Evolutionary conservation across 345 rosid species (phyloP).

Genomic region (Clarkia xantiana): DNA sequence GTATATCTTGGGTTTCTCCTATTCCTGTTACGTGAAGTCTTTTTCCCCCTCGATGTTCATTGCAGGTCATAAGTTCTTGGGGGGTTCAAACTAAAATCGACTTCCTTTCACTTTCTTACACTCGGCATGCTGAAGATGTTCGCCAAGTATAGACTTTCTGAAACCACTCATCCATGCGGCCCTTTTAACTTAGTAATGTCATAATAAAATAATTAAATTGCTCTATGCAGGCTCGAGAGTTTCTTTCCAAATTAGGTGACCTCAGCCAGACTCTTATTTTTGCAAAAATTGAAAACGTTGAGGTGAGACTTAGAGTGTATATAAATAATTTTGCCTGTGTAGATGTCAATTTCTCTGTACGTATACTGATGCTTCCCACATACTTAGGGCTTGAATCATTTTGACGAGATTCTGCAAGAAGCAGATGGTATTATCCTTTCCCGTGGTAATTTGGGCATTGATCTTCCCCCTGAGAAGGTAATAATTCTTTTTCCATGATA

Average conservation of each 20-base stretch:
- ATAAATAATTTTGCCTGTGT: background rate
- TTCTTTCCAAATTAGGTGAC: slow-evolving; percentile 69
- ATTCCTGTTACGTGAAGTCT: background rate
- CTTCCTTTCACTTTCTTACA: slow-evolving; percentile 86
- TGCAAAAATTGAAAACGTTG: slow-evolving; percentile 94
- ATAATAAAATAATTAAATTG: slow-evolving; percentile 6
- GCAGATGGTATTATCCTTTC: slow-evolving; percentile 98
- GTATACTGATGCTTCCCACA: background rate
- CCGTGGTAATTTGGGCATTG: slow-evolving; percentile 93
- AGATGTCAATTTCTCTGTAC: background rate
- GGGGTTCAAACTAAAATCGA: slow-evolving; percentile 90
- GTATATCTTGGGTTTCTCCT: slow-evolving; percentile 1
- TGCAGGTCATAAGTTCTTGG: slow-evolving; percentile 81
- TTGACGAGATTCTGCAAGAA: slow-evolving; percentile 95
- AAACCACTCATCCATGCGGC: background rate
- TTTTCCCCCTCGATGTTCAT: slow-evolving; percentile 1
- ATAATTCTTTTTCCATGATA: slow-evolving; percentile 3
- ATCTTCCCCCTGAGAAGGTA: slow-evolving; percentile 98
- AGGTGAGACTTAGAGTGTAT: slow-evolving; percentile 32
- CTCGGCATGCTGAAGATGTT: slow-evolving; percentile 93
- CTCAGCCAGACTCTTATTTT: slow-evolving; percentile 80
- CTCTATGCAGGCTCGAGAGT: slow-evolving; percentile 58
- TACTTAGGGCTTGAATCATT: slow-evolving; percentile 74
- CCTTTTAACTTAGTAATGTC: background rate
- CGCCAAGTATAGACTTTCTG: slow-evolving; percentile 37